phyloP scores from a whole-genome alignment of 768 basidiomycete genomes.

The Boletus fagicola region DNA sequence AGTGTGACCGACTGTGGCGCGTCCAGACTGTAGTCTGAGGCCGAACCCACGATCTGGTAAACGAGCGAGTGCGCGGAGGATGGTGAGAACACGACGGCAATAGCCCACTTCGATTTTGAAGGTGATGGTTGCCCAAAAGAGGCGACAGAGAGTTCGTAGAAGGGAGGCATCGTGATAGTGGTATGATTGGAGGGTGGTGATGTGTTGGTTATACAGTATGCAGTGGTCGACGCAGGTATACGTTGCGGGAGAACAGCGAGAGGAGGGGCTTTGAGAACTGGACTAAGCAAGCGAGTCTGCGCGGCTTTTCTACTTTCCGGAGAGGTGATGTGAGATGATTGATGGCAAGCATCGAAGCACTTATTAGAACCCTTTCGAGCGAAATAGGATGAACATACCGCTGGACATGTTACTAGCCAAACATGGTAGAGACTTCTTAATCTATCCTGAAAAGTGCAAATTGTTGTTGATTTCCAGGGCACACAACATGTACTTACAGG shows the following conservation, averaged over 20 bases:
- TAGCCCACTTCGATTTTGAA: conserved; percentile 24
- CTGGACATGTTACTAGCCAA: conserved; percentile 18
- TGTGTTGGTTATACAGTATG: background rate
- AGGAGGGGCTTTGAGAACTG: background rate
- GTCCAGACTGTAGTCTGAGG: conserved; percentile 30
- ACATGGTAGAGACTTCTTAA: conserved; percentile 23
- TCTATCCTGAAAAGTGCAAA: conserved; percentile 37
- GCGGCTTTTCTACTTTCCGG: conserved; percentile 23
- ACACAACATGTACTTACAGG: conserved; percentile 19
- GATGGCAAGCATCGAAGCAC: conserved; percentile 16
- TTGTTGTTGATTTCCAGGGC: conserved; percentile 25
- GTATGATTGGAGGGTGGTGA: conserved; percentile 1
- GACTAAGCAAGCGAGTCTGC: background rate
- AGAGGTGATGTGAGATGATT: conserved; percentile 12
- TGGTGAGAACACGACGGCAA: conserved; percentile 30
- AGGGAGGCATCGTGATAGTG: conserved; percentile 29
- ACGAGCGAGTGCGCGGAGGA: conserved; percentile 30
- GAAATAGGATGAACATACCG: conserved; percentile 20
- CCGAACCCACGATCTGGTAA: conserved; percentile 31
- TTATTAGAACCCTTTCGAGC: conserved; percentile 17
- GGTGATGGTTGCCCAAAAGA: conserved; percentile 25
- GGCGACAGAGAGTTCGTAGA: conserved; percentile 33
- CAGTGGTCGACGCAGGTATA: background rate
- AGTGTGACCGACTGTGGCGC: conserved; percentile 35
- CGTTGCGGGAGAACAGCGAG: background rate